Evolutionary conservation across 495 filamentous ascomycete species (phyloP), one percentile per base, ranked within the genome.

Genomic region (Thozetella sp.): DNA sequence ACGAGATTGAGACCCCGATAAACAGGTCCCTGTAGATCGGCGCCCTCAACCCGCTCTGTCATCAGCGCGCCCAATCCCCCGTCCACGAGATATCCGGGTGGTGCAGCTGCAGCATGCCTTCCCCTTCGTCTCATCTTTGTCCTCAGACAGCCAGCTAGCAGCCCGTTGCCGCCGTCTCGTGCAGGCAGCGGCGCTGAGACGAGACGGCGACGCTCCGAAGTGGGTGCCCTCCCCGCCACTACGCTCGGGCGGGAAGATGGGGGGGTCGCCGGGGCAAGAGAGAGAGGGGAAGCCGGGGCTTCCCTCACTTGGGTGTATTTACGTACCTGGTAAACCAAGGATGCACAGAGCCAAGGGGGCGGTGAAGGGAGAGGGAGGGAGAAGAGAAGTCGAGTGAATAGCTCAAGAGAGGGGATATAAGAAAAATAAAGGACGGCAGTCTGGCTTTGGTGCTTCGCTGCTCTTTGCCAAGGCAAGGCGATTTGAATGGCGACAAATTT

Each of bases 1-100:
- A 48, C 43, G 43, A 48, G 43, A 48, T 48, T n/a, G 43, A 48
- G 43, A n/a, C 3, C 43, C 43, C 43, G 43, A 48, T 9, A 48
- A 19, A 20, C 20, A 48, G n/a, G 20, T 19, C n/a, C n/a, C n/a
- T 37, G 30, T 15, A 37, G 30, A 37, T 37, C 30, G 30, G 6
- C 30, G 30, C 15, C 15, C 6, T 15, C 30, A 6, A 6, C 30
- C 30, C 30, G 6, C 30, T 15, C 30, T 15, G 6, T 15, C 30
- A 6, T 15, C 30, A 6, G 30, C 15, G 6, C 30, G 30, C 30
- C 30, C 30, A 37, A n/a, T n/a, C n/a, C n/a, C n/a, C n/a, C n/a
- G n/a, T n/a, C n/a, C n/a, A 37, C 6, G 30, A 15, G 15, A 6
- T 37, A 15, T 6, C 15, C 6, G 30, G 30, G 15, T 37, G 30